These are phyloP conservation scores for Choricystis sp. DNA, from an alignment of 139 green algal species.

Conservation along the genomic window DNA sequence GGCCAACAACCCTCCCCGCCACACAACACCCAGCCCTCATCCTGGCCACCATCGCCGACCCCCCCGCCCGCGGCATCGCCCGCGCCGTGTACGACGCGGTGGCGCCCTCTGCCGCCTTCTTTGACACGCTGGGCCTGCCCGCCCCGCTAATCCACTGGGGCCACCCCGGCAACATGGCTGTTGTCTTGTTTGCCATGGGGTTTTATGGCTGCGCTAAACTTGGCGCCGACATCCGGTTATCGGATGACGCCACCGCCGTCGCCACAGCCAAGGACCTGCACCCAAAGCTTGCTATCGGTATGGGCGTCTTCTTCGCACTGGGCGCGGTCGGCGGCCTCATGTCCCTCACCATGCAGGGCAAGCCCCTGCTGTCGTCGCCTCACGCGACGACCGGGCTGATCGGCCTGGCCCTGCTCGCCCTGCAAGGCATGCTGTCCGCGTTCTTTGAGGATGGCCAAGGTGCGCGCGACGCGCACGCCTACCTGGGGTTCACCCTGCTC, in stretches of 20 bases:
- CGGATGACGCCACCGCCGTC: constrained; percentile 23
- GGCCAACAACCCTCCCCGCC: too few species aligned
- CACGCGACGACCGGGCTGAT: constrained; percentile 42
- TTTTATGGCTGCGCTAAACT: constrained; percentile 28
- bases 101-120: constrained; percentile 25
- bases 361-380: constrained; percentile 31
- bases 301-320: constrained; percentile 62
- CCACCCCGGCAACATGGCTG: constrained; percentile 52
- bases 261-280: constrained; percentile 52
- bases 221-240: constrained; percentile 43
- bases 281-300: constrained; percentile 56
- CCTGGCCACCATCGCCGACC: too few species aligned
- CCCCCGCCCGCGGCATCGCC: too few species aligned
- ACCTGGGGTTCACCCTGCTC: constrained; percentile 53
- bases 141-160: constrained; percentile 16
- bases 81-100: constrained; percentile 11
- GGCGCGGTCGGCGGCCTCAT: constrained; percentile 58
- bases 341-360: constrained; percentile 55
- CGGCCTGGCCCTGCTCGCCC: constrained; percentile 41
- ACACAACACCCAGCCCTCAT: too few species aligned
- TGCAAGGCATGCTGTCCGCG: constrained; percentile 56
- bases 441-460: constrained; percentile 29
- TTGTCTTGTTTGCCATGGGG: constrained; percentile 30
- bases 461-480: constrained; percentile 35
- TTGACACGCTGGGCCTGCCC: constrained; percentile 27